Evolutionary conservation across 768 basidiomycete genomes (phyloP).

Genomic region (Pholiota molesta): DNA sequence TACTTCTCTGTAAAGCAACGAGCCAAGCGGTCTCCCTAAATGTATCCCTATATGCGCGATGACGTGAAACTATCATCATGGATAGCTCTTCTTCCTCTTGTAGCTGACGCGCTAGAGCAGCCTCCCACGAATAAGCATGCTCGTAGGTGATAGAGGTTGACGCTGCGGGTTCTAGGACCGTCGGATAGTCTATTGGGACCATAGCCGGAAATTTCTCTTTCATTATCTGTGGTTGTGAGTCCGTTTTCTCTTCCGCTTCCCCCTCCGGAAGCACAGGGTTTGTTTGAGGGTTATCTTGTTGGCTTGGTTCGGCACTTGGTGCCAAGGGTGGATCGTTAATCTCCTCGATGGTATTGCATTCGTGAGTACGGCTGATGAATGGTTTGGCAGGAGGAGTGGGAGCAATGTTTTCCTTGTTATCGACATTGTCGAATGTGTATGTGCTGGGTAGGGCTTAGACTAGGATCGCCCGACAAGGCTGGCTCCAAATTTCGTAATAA

Average conservation of each 20-base stretch:
- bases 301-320: no score
- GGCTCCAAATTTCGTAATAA: background rate
- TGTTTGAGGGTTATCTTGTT: no score
- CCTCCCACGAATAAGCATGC: constrained; percentile 15
- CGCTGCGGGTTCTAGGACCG: background rate
- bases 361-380: no score
- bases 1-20: constrained; percentile 19
- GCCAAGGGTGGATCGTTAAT: no score
- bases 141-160: background rate
- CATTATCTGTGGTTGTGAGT: background rate
- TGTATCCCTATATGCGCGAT: constrained; percentile 12
- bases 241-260: background rate
- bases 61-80: constrained; percentile 9
- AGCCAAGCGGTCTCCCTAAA: constrained; percentile 19
- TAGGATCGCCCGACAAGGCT: background rate
- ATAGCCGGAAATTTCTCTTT: background rate
- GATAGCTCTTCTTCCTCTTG: constrained; percentile 28
- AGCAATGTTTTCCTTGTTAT: background rate
- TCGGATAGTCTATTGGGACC: no score
- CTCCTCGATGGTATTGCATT: no score
- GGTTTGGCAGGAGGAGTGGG: background rate
- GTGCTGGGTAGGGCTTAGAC: background rate
- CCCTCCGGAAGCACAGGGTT: no score
- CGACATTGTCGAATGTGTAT: background rate
- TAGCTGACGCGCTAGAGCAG: constrained; percentile 19